Evolutionary conservation across 1,284 basidiomycete genomes (phyloP).

Genomic region (Sporisorium exsertum): DNA sequence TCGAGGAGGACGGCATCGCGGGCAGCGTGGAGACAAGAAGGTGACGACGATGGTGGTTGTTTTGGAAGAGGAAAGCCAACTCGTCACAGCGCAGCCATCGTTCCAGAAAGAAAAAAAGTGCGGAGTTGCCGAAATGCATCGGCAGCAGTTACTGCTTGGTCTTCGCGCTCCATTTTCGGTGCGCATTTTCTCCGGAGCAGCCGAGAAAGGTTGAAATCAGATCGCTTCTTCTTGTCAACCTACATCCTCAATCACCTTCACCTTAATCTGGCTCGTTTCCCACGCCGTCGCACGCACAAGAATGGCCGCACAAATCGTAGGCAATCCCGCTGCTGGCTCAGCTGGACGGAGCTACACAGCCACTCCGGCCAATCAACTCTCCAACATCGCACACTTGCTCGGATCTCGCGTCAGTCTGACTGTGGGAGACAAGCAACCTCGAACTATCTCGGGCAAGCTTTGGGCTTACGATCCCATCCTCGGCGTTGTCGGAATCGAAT

Average conservation of each 20-base stretch:
- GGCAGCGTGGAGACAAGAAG: too few relatives aligned
- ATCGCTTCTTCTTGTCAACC: background rate
- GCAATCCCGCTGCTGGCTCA: constrained; percentile 16
- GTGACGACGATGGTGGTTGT: constrained; percentile 7
- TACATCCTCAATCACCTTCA: background rate
- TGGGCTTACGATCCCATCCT: constrained; percentile 64
- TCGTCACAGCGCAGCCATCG: background rate
- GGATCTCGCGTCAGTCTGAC: constrained; percentile 40
- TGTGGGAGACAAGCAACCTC: constrained; percentile 39
- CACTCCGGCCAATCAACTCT: constrained; percentile 27
- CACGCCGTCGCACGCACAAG: background rate
- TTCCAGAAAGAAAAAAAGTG: constrained; percentile 7
- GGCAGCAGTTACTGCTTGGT: constrained; percentile 4
- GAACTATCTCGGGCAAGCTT: constrained; percentile 55
- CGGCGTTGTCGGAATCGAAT: constrained; percentile 62
- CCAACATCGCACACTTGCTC: constrained; percentile 40
- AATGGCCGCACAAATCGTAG: constrained; percentile 22
- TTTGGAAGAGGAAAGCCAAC: background rate
- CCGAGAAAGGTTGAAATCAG: background rate
- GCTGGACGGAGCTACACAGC: constrained; percentile 21
- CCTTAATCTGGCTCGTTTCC: background rate
- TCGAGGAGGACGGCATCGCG: constrained; percentile 33
- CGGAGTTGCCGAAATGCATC: constrained; percentile 15
- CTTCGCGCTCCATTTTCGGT: background rate
- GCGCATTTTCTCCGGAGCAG: background rate